phyloP scores from a whole-genome alignment of 2,329 filamentous ascomycete genomes.

The Fusarium heterosporum region DNA sequence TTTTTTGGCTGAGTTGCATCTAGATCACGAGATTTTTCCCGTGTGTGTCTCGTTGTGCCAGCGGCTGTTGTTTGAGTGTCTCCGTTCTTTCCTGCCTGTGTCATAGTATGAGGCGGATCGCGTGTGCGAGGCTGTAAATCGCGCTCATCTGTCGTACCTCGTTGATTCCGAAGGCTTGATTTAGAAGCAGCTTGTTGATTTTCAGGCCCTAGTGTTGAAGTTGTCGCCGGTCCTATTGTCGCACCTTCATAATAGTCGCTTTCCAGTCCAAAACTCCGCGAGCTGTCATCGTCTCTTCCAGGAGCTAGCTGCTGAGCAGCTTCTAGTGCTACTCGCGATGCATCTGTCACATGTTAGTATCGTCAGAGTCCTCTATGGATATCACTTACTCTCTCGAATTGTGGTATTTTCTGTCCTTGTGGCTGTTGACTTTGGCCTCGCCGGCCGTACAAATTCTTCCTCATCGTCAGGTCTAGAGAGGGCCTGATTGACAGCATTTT shows the following conservation, averaged over 20 bases:
- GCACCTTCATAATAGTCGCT: constrained; percentile 54
- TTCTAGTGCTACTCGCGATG: not conserved
- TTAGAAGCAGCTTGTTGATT: constrained; percentile 1
- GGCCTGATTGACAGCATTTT: constrained; percentile 48
- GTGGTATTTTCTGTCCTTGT: constrained; percentile 38
- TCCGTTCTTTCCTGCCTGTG: not conserved
- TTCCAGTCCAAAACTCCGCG: constrained; percentile 53
- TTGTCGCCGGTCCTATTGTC: constrained; percentile 51
- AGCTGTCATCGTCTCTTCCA: constrained; percentile 49
- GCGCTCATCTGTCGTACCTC: constrained; percentile 1
- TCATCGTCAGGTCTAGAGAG: constrained; percentile 39
- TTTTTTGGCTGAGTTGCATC: constrained; percentile 2
- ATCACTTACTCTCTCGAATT: constrained; percentile 32
- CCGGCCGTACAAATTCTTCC: constrained; percentile 35
- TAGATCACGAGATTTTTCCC: constrained; percentile 4
- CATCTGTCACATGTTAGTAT: constrained; percentile 21
- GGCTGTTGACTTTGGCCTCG: constrained; percentile 5
- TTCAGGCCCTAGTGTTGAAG: constrained; percentile 9
- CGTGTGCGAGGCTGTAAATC: not conserved
- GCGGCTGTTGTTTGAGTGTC: not conserved
- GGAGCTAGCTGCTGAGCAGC: constrained; percentile 10
- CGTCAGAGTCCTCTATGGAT: not conserved
- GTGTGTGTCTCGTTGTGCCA: not conserved
- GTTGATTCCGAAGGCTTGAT: not conserved
- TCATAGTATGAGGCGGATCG: not conserved